These are phyloP conservation scores for Rubus parviflorus DNA, from an alignment of 306 rosid genomes.

Conservation along the genomic window DNA sequence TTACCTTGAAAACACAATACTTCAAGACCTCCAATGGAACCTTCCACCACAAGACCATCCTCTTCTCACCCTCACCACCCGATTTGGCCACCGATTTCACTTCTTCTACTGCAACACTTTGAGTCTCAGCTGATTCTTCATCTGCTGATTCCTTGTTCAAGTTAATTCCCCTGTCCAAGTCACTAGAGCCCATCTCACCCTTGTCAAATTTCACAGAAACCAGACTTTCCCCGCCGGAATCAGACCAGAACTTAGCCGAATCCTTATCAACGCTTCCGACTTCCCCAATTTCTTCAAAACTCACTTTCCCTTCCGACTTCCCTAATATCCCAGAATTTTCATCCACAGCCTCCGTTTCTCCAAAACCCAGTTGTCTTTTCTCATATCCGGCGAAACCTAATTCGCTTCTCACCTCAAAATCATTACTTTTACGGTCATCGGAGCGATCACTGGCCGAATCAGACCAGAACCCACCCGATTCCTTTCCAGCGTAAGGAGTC, in stretches of 20 bases:
- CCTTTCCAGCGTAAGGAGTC: constrained; percentile 25
- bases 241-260: constrained; percentile 37
- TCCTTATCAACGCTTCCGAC: constrained; percentile 21
- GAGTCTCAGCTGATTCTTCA: constrained; percentile 23
- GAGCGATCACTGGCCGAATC: constrained; percentile 65
- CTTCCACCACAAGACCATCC: constrained; percentile 78
- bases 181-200: constrained; percentile 25
- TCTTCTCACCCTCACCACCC: constrained; percentile 38
- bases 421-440: constrained; percentile 42
- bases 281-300: constrained; percentile 30
- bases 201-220: constrained; percentile 27
- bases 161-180: constrained; percentile 20
- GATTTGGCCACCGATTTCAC: constrained; percentile 30
- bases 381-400: constrained; percentile 14
- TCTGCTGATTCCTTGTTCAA: constrained; percentile 29
- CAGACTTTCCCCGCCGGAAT: constrained; percentile 37
- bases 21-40: constrained; percentile 78
- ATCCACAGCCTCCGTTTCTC: neutral
- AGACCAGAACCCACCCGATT: constrained; percentile 48
- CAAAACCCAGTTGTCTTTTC: neutral
- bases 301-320: constrained; percentile 19
- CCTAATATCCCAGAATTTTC: constrained; percentile 6
- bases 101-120: constrained; percentile 26
- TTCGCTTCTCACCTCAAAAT: constrained; percentile 27
- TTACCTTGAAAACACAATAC: constrained; percentile 64